A percentile compares a stretch with the other conserved stretches of the same genome.
Conservation (phyloP, 495 filamentous ascomycete genomes). For the Aspergillus saccharolyticus region DNA sequence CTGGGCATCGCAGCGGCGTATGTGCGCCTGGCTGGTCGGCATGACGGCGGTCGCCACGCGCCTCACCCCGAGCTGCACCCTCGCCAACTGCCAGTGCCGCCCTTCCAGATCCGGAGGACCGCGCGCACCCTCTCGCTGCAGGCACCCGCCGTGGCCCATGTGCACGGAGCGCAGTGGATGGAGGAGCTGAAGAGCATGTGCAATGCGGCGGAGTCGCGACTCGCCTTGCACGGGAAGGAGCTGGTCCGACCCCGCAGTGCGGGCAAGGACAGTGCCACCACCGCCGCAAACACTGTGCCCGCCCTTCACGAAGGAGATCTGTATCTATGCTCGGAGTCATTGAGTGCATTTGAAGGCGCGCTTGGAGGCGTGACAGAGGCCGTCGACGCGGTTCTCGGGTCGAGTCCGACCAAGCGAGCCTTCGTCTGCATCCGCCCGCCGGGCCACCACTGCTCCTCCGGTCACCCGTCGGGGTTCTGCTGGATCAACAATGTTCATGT, state of each 20-base stretch:
- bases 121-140: conserved; percentile 56
- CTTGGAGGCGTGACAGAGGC: conserved; percentile 87
- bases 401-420: conserved; percentile 53
- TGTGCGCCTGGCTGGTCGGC: conserved; percentile 74
- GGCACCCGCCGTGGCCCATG: conserved; percentile 68
- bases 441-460: conserved; percentile 89
- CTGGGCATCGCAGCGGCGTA: conserved; percentile 84
- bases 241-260: conserved; percentile 55
- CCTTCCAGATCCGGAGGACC: conserved; percentile 79
- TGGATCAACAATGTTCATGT: conserved; percentile 99
- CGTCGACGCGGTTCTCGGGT: conserved; percentile 77
- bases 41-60: conserved; percentile 64
- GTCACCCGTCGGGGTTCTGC: conserved; percentile 88
- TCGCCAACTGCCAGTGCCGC: conserved; percentile 51
- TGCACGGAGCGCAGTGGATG: conserved; percentile 88
- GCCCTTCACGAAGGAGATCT: conserved; percentile 78
- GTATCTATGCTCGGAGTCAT: conserved; percentile 79
- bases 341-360: conserved; percentile 83
- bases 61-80: conserved; percentile 53
- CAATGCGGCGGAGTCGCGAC: conserved; percentile 64
- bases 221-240: conserved; percentile 71
- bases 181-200: conserved; percentile 83
- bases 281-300: conserved; percentile 23
- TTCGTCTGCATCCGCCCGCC: conserved; percentile 84
- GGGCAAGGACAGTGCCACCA: conserved; percentile 34